phyloP scores from a whole-genome alignment of 495 filamentous ascomycete species.

The Penicillium parvum region DNA sequence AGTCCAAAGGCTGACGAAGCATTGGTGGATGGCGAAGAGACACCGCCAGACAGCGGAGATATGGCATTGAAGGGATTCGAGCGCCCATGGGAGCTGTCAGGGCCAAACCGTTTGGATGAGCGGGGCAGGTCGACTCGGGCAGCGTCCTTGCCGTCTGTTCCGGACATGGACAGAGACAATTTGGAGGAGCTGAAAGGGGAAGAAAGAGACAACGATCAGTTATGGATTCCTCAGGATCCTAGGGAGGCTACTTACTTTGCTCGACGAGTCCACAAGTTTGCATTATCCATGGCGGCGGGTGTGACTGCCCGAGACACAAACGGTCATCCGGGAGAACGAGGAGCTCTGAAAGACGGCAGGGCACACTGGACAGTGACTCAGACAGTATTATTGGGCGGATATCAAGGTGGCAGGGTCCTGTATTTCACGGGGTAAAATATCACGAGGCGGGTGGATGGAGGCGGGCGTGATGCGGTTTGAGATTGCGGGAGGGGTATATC shows the following conservation, averaged over 20 bases:
- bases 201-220: background rate
- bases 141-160: conserved; percentile 53
- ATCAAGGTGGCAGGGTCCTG: conserved; percentile 1
- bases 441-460: conserved; percentile 2
- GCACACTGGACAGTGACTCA: conserved; percentile 16
- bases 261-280: conserved; percentile 84
- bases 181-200: conserved; percentile 64
- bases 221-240: background rate
- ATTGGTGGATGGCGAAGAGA: conserved; percentile 81
- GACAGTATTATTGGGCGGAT: conserved; percentile 7
- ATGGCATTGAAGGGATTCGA: conserved; percentile 82
- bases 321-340: conserved; percentile 37
- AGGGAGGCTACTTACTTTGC: conserved; percentile 64
- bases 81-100: conserved; percentile 73
- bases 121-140: conserved; percentile 63
- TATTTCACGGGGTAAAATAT: conserved; percentile 6
- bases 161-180: conserved; percentile 79
- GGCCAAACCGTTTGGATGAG: conserved; percentile 69
- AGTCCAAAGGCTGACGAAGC: conserved; percentile 92
- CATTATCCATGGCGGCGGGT: conserved; percentile 56
- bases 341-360: conserved; percentile 17
- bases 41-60: conserved; percentile 61
- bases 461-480: background rate
- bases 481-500: conserved; percentile 7
- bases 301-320: conserved; percentile 38